These are phyloP conservation scores for Spatholobus suberectus DNA, from an alignment of 306 rosid species.

Conservation along the genomic window DNA sequence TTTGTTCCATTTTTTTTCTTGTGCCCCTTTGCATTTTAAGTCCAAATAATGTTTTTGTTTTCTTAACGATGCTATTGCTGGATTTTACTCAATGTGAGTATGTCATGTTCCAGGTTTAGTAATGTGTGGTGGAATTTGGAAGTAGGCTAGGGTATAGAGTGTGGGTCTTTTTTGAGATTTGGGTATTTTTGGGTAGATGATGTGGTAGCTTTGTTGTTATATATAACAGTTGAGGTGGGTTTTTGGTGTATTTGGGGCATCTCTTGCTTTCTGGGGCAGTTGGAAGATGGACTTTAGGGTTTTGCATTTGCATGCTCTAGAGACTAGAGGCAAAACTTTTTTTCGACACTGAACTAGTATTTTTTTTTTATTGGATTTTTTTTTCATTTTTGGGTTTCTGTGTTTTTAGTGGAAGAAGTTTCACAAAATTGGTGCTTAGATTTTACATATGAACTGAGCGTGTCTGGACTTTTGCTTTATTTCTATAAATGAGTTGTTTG, in stretches of 20 bases:
- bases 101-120: not conserved
- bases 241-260: not conserved
- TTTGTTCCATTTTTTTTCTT: not conserved
- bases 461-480: not conserved
- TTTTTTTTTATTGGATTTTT: not conserved
- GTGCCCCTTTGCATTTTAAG: conserved; percentile 1
- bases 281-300: conserved; percentile 18
- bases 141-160: not conserved
- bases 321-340: conserved; percentile 6
- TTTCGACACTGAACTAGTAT: not conserved
- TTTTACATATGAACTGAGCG: not conserved
- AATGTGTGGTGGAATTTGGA: conserved; percentile 18
- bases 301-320: conserved; percentile 19
- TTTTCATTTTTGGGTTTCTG: not conserved
- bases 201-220: not conserved
- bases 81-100: conserved; percentile 26
- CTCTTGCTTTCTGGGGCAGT: conserved; percentile 1
- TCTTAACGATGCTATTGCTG: conserved; percentile 22
- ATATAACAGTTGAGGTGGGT: conserved; percentile 10
- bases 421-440: not conserved
- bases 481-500: not conserved
- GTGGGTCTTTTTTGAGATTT: not conserved
- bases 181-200: not conserved
- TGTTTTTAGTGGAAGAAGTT: conserved; percentile 18
- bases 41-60: not conserved